Evolutionary conservation across 306 rosid species (phyloP), one percentile per base, ranked within the genome.

Genomic region (Abrus precatorius): DNA sequence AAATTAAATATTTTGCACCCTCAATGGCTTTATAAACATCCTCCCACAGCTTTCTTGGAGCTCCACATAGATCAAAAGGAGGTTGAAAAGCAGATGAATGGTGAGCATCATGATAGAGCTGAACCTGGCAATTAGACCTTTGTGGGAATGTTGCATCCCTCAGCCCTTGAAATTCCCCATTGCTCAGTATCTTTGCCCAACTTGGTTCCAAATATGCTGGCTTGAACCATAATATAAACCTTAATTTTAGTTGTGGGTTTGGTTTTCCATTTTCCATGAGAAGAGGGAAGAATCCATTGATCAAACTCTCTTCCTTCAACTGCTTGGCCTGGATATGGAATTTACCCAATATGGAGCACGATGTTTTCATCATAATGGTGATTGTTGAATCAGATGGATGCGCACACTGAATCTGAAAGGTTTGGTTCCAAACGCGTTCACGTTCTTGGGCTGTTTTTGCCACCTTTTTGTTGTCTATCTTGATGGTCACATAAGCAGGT

Each of bases 101-200:
- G 43, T 95, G 98, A 84, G 96, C 94, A 76, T 95, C 99, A 77
- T 95, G 99, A 74, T 95, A 95, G 59, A 95, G 96, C 38, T 89
- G 88, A 80, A 95, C 98, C 45, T 91, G 87, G 55, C 93, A 89
- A 68, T 89, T 91, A 5, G 98, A 88, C 74, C 99, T 88, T 75
- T 83, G 90, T 36, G 97, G 91, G 77, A 95, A 93, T 28, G 97
- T 72, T 52, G 97, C 94, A 74, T 85, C 84, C 69, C 84, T 88
- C 3, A 88, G 72, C 77, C 98, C 97, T 64, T 90, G 91, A 84
- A 81, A 93, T 14, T 88, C 92, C n/a, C 86, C 94, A 79, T 50
- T 68, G 8, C 85, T 72, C 1, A 90, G 74, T 32, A 91, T 49
- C 76, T 89, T 85, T 49, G 54, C 74, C 99, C 97, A 95, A 71